phyloP scores from a whole-genome alignment of 805 yeast genomes.

The Candida ponderosae region DNA sequence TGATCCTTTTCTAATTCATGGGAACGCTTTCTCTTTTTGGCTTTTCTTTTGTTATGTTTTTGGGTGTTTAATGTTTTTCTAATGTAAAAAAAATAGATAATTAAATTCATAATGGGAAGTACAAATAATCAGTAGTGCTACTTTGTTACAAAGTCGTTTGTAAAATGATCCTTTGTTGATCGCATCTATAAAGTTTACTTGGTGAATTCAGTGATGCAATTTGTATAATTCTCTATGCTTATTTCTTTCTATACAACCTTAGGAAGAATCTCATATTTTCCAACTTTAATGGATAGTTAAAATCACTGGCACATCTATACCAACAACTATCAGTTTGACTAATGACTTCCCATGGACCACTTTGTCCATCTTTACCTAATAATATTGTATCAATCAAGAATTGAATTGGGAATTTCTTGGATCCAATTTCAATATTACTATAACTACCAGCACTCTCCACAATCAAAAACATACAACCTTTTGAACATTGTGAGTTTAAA shows the following conservation, averaged over 20 bases:
- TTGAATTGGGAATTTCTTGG: slow-evolving; percentile 75
- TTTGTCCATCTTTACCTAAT: slow-evolving; percentile 37
- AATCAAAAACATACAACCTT: slow-evolving; percentile 56
- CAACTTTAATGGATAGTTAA: slow-evolving; percentile 58
- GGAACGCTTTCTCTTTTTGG: too few relatives aligned
- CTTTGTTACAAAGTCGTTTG: too few relatives aligned
- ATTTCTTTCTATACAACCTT: slow-evolving; percentile 57
- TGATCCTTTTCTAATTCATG: too few relatives aligned
- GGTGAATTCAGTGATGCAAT: too few relatives aligned
- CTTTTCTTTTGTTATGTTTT: too few relatives aligned
- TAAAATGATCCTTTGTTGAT: too few relatives aligned
- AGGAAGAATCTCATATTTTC: slow-evolving; percentile 87
- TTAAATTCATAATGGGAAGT: too few relatives aligned
- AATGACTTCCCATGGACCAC: slow-evolving; percentile 60
- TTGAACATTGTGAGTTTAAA: slow-evolving; percentile 40
- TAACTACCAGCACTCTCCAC: slow-evolving; percentile 89
- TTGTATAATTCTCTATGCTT: background rate
- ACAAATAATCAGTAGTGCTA: too few relatives aligned
- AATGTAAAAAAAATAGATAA: too few relatives aligned
- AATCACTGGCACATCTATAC: slow-evolving; percentile 53
- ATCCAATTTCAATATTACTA: slow-evolving; percentile 70
- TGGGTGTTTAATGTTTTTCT: too few relatives aligned
- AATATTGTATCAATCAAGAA: slow-evolving; percentile 69
- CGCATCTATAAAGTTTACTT: too few relatives aligned
- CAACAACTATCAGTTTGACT: slow-evolving; percentile 69